Base-by-base conservation (phyloP, 306 rosid genomes). In the Gleditsia sinensis region DNA sequence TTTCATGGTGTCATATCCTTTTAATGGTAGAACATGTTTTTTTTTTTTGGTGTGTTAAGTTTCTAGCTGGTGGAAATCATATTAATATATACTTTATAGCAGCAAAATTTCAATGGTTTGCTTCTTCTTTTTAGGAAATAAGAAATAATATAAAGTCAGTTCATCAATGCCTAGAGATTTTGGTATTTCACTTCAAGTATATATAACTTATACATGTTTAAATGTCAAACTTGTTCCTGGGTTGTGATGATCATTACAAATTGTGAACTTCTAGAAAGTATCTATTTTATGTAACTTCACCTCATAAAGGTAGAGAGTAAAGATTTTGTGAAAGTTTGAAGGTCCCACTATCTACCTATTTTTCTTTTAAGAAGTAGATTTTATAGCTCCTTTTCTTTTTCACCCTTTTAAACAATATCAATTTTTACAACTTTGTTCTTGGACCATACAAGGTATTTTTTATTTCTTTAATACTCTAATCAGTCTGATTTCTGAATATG, bases 1-100 rank as follows among this genome's bases (percentile, higher is more conserved):
- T 60, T 20, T 50, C 49, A 16, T 32, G 60, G 25, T 39, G 46
- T 8, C 27, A 39, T 9, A 20, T 68, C 27, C 21, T 21, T 48
- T 61, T 63, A 6, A 7, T 56, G 21, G 72, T 3, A 49, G 54
- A 7, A 28, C 17, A 24, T 46, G 27, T 17, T 43, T 40, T 43
- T 57, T 54, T 51, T 65, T 3, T 45, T 48, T 48, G 17, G 53
- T 9, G 36, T 56, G 69, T 21, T 64, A 20, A 24, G 25, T 66
- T 67, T 58, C 32, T 61, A 42, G 48, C 24, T 69, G 10, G 33
- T 51, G 54, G 65, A 69, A 74, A 68, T 62, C 74, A 50, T 75
- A 40, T 70, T 62, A 69, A 50, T 75, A 40, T 70, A 45, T 70
- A 25, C 25, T 20, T 45, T 34, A 24, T 21, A 20, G 17, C 23